Conservation (phyloP, 2,329 filamentous ascomycete genomes). For the Juglanconis oblonga region DNA sequence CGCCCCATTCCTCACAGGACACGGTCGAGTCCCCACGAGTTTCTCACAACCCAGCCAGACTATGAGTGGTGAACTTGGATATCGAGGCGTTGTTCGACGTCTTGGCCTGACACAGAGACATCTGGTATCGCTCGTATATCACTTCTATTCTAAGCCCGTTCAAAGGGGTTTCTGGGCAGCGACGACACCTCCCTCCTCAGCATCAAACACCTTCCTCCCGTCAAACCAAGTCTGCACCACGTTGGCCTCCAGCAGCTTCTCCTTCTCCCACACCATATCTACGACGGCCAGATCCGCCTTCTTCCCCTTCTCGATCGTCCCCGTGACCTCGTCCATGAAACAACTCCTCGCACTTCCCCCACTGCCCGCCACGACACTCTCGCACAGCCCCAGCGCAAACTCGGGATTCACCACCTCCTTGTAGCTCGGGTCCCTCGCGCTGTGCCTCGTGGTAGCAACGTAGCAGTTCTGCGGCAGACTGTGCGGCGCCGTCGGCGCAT, state of each 20-base stretch:
- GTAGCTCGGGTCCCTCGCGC: constrained; percentile 45
- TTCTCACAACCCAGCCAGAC: no score
- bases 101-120: no score
- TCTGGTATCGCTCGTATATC: no score
- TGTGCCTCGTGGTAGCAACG: constrained; percentile 55
- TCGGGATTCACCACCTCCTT: constrained; percentile 47
- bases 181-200: neutral
- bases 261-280: constrained; percentile 47
- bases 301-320: constrained; percentile 49
- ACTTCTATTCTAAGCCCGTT: no score
- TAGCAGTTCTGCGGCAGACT: constrained; percentile 55
- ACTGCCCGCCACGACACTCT: constrained; percentile 53
- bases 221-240: constrained; percentile 54
- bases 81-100: no score
- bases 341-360: constrained; percentile 55
- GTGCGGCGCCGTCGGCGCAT: constrained; percentile 58
- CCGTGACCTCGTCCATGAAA: constrained; percentile 54
- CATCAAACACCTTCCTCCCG: constrained; percentile 38
- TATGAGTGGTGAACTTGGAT: no score
- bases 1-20: no score
- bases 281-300: constrained; percentile 57
- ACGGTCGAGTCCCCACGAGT: no score
- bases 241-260: constrained; percentile 41
- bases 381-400: constrained; percentile 50
- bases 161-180: neutral